phyloP scores from a whole-genome alignment of 1,139 yeast species.

The Pichia sp. region DNA sequence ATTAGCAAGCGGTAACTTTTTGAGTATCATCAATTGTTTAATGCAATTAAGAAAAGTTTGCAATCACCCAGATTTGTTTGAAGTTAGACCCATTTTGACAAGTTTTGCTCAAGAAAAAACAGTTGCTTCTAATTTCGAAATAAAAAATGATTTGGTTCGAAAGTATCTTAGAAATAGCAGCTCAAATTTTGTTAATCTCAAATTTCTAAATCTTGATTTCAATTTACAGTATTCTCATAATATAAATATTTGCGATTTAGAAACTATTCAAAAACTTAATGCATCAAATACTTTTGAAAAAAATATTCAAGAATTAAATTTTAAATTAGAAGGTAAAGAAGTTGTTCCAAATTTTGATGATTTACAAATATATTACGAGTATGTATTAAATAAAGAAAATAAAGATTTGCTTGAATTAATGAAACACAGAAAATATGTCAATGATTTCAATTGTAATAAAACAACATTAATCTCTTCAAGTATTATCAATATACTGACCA shows the following conservation, averaged over 20 bases:
- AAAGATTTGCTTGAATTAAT: constrained; percentile 44
- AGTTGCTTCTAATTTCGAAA: constrained; percentile 46
- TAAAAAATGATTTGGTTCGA: constrained; percentile 39
- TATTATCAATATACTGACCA: constrained; percentile 30
- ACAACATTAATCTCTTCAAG: constrained; percentile 53
- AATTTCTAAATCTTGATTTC: constrained; percentile 48
- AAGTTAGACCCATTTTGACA: constrained; percentile 89
- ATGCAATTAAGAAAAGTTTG: constrained; percentile 98
- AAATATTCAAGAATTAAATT: constrained; percentile 38
- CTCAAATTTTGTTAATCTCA: constrained; percentile 33
- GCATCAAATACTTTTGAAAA: constrained; percentile 42
- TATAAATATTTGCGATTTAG: constrained; percentile 42
- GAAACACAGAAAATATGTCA: constrained; percentile 56
- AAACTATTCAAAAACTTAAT: constrained; percentile 39
- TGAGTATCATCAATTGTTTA: constrained; percentile 91
- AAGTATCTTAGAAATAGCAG: constrained; percentile 32
- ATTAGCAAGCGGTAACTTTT: constrained; percentile 86
- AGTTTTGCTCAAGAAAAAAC: constrained; percentile 72
- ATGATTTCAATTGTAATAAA: constrained; percentile 53
- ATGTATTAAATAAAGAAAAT: constrained; percentile 46
- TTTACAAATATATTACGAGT: constrained; percentile 55
- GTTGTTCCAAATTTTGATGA: constrained; percentile 38
- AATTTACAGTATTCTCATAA: constrained; percentile 44
- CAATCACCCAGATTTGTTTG: constrained; percentile 95
- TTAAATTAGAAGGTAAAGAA: constrained; percentile 31